Percentiles rank a stretch among this genome's conserved stretches.
These are phyloP conservation scores for Sporothrix pallida DNA, from an alignment of 2,329 filamentous ascomycete genomes.

Conservation along the genomic window DNA sequence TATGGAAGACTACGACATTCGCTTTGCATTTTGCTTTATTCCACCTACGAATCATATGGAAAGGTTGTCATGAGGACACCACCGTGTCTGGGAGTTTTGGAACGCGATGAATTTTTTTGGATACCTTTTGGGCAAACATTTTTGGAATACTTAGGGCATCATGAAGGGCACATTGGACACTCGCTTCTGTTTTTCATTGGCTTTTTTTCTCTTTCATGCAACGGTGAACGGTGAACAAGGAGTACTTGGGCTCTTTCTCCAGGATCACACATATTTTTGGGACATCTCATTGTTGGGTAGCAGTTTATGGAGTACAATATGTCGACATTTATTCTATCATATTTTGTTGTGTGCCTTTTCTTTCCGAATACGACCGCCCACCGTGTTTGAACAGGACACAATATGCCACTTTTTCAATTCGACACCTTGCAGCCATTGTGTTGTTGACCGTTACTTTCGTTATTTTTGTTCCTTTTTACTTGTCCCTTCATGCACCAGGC, in stretches of 20 bases:
- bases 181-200: neutral
- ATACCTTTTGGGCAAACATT: slow-evolving; percentile 13
- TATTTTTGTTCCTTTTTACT: neutral
- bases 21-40: neutral
- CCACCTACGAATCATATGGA: slow-evolving; percentile 1
- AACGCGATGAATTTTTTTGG: neutral
- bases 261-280: neutral
- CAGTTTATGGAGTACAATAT: neutral
- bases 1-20: slow-evolving; percentile 6
- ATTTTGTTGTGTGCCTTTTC: neutral
- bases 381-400: neutral
- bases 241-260: slow-evolving; percentile 5
- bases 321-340: neutral
- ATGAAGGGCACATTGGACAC: slow-evolving; percentile 12
- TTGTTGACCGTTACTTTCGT: neutral
- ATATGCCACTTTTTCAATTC: neutral
- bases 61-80: neutral
- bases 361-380: neutral
- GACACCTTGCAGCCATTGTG: neutral
- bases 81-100: slow-evolving; percentile 5
- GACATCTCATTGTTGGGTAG: neutral
- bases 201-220: neutral
- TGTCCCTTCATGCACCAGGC: neutral
- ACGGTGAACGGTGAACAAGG: slow-evolving; percentile 6
- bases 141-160: neutral